A percentile compares a stretch with the other conserved stretches of the same genome.
Evolutionary conservation across 2,329 filamentous ascomycete genomes (phyloP).

Genomic region (Hypomyces perniciosus): DNA sequence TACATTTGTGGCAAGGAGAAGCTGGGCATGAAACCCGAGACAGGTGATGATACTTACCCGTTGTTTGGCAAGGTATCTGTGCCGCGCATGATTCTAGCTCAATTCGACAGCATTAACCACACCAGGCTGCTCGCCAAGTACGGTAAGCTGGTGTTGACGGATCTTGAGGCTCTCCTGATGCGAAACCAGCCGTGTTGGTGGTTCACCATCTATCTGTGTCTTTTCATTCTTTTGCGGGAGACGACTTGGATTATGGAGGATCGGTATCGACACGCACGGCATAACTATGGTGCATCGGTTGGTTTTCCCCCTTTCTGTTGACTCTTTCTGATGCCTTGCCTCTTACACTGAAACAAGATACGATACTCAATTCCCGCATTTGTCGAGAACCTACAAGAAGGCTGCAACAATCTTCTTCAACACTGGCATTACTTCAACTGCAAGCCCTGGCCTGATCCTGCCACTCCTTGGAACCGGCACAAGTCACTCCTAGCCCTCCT

Average conservation of each 20-base stretch:
- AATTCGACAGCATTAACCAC: constrained; percentile 39
- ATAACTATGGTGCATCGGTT: constrained; percentile 23
- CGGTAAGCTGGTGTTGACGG: constrained; percentile 27
- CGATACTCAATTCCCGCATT: constrained; percentile 35
- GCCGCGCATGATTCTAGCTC: constrained; percentile 40
- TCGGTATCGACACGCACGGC: constrained; percentile 36
- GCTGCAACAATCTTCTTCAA: constrained; percentile 40
- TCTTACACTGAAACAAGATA: constrained; percentile 16
- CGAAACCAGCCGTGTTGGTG: constrained; percentile 26
- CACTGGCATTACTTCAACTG: constrained; percentile 48
- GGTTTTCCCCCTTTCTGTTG: not conserved
- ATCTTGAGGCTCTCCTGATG: constrained; percentile 31
- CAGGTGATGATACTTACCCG: constrained; percentile 31
- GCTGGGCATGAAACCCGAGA: constrained; percentile 34
- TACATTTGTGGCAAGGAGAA: constrained; percentile 35
- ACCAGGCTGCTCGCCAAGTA: constrained; percentile 30
- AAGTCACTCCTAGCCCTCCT: constrained; percentile 26
- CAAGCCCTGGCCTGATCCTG: constrained; percentile 20
- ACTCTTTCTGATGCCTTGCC: not conserved
- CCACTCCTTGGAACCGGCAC: constrained; percentile 23
- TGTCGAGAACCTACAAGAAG: constrained; percentile 39
- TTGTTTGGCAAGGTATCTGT: constrained; percentile 33
- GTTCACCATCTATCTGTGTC: constrained; percentile 32
- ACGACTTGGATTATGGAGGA: constrained; percentile 35
- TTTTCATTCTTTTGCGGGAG: constrained; percentile 39